phyloP scores from a whole-genome alignment of 768 basidiomycete genomes.

The Tricholoma bakamatsutake region DNA sequence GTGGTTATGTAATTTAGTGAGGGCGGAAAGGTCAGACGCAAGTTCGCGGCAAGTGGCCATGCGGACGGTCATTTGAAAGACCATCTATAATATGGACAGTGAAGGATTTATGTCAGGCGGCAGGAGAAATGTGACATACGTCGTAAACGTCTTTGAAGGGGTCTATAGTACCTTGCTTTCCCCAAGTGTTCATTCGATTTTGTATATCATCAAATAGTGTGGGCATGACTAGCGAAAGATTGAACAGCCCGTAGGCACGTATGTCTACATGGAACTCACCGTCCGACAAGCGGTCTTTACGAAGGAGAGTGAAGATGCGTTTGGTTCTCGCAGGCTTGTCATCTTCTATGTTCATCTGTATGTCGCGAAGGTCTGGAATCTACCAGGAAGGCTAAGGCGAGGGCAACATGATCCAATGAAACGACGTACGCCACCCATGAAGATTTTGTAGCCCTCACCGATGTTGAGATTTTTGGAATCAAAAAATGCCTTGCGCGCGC shows the following conservation, averaged over 20 bases:
- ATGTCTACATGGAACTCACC: neutral
- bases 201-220: slow-evolving; percentile 18
- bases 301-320: neutral
- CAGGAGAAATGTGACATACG: slow-evolving; percentile 6
- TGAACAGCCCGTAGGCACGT: neutral
- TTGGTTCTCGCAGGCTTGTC: neutral
- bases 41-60: slow-evolving; percentile 25
- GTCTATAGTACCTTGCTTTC: slow-evolving; percentile 17
- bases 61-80: slow-evolving; percentile 26
- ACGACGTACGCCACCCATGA: neutral
- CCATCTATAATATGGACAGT: slow-evolving; percentile 11
- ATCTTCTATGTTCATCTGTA: no score
- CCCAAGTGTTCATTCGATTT: slow-evolving; percentile 16
- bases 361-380: no score
- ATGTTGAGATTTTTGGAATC: neutral
- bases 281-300: neutral
- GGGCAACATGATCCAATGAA: no score
- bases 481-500: neutral
- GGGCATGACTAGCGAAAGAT: neutral
- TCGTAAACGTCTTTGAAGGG: slow-evolving; percentile 22
- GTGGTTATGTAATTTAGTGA: slow-evolving; percentile 13
- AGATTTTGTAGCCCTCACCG: neutral
- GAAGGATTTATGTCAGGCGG: neutral
- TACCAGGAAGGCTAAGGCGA: no score
- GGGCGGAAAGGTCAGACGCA: slow-evolving; percentile 12